Evolutionary conservation across 108 stramenopile genomes (phyloP), one percentile per base, ranked within the genome.

Genomic region (Phaeodactylum tricornutum): DNA sequence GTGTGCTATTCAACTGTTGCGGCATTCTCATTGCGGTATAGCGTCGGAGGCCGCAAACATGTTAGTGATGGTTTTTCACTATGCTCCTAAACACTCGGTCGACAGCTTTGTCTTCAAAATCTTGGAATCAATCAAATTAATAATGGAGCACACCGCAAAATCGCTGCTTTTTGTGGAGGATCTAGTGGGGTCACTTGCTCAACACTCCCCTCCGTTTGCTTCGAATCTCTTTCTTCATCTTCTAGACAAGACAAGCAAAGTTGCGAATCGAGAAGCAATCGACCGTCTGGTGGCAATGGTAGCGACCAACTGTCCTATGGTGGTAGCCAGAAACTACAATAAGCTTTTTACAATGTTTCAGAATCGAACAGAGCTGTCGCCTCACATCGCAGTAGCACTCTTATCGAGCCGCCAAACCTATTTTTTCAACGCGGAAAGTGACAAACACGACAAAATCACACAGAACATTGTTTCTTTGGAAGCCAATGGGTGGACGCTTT

Each of bases 1-100:
- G n/a, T 61, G 50, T 40, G 63, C 47, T n/a, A 58, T 77, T 30
- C 63, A 60, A 48, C 54, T 72, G 8, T 16, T 77, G 9, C 59
- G 67, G 8, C 71, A 72, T 26, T 16, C 39, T 20, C 43, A 70
- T 29, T n/a, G 17, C 7, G 31, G 24, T 2, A 57, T 75, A 31
- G 60, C 42, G 2, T 37, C 26, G 15, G 61, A 53, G 23, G 64
- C 74, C 3, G 53, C 67, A 1, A 47, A 59, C 1, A 33, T 75
- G 19, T 42, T 75, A 0, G 29, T 42, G 0, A 40, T 40, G 38
- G 19, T 40, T 20, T 3, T 20, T 4, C 19, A 20, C 21, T 5
- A 40, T 40, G 38, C 19, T 7, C n/a, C n/a, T n/a, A n/a, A n/a
- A n/a, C n/a, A n/a, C n/a, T n/a, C n/a, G n/a, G n/a, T n/a, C n/a